phyloP scores from a whole-genome alignment of 371 early-diverging fungal species.

The Mucor racemosus region DNA sequence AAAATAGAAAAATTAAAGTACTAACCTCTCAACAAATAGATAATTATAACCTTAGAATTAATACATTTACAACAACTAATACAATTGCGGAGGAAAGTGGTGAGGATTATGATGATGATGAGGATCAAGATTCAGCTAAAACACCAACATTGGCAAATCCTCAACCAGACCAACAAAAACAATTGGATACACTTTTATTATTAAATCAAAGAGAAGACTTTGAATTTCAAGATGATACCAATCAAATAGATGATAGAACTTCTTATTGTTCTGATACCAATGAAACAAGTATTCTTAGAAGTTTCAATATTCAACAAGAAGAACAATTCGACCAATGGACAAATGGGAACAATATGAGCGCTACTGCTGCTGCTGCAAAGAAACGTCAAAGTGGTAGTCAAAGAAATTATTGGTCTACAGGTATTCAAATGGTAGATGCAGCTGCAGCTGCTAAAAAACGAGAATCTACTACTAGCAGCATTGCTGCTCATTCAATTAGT shows the following conservation, averaged over 20 bases:
- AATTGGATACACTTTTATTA: conserved; percentile 3
- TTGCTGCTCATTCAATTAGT: conserved; percentile 16
- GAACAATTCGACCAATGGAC: not conserved
- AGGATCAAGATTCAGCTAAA: conserved; percentile 18
- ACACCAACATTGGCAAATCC: conserved; percentile 26
- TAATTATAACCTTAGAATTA: not conserved
- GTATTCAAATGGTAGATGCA: conserved; percentile 26
- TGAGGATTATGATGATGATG: not conserved
- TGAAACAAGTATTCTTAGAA: conserved; percentile 13
- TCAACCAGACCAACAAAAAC: conserved; percentile 4
- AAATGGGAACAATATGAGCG: not conserved
- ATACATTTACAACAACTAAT: not conserved
- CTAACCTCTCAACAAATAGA: not conserved
- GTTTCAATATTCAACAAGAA: conserved; percentile 9
- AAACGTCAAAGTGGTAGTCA: conserved; percentile 40
- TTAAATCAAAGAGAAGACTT: conserved; percentile 8
- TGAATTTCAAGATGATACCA: conserved; percentile 19
- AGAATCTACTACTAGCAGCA: conserved; percentile 22
- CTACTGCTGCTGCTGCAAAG: not conserved
- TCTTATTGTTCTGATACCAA: conserved; percentile 22
- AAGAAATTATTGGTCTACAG: conserved; percentile 41
- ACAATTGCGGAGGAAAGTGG: not conserved
- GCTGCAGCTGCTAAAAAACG: conserved; percentile 23
- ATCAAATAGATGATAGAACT: not conserved
- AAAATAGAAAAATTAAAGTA: not conserved